Evolutionary conservation across 768 basidiomycete species (phyloP).

Genomic region (Podaxis rugospora): DNA sequence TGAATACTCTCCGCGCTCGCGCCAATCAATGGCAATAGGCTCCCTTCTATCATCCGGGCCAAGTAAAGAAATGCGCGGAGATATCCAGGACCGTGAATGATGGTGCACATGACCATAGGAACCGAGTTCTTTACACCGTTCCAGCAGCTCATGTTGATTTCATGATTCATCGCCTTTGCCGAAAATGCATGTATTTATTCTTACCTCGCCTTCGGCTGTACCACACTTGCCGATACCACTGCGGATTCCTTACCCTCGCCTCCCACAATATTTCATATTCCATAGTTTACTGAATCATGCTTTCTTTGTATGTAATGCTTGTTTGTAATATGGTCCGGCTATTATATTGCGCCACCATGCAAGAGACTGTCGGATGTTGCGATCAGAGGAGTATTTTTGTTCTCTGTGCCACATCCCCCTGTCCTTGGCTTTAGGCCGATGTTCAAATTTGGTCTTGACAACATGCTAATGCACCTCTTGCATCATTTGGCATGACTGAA

Average conservation of each 20-base stretch:
- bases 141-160: not conserved
- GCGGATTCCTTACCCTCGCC: slow-evolving; percentile 4
- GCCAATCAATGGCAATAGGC: slow-evolving; percentile 77
- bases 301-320: slow-evolving; percentile 8
- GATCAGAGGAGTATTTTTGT: not conserved
- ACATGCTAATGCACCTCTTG: not conserved
- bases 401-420: not conserved
- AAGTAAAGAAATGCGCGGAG: slow-evolving; percentile 32
- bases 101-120: slow-evolving; percentile 8
- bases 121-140: not conserved
- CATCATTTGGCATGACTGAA: slow-evolving; percentile 1
- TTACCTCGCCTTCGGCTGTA: slow-evolving; percentile 7
- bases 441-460: not conserved
- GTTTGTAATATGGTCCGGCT: slow-evolving; percentile 4
- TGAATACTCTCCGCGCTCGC: slow-evolving; percentile 66
- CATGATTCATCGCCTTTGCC: not conserved
- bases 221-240: slow-evolving; percentile 11
- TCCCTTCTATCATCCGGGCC: slow-evolving; percentile 55
- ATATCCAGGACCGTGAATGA: slow-evolving; percentile 27
- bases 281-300: not conserved
- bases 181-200: slow-evolving; percentile 7
- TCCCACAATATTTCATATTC: not conserved
- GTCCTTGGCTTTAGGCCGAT: not conserved
- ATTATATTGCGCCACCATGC: not conserved
- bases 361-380: not conserved